phyloP scores from a whole-genome alignment of 1,139 yeast species.

The Taiozyma sp. region DNA sequence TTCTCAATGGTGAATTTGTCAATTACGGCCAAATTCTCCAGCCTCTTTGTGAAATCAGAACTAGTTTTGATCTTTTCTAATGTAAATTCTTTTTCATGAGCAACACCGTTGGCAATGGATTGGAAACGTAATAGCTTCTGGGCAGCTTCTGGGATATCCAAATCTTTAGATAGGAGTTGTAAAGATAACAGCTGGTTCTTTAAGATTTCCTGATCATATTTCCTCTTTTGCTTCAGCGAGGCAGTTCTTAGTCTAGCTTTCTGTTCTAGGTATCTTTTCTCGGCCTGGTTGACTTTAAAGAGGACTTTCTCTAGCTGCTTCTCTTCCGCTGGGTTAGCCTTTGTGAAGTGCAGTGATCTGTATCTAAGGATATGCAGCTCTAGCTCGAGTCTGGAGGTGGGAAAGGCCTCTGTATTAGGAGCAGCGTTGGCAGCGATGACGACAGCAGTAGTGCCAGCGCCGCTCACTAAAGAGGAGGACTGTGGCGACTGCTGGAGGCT shows the following conservation, averaged over 20 bases:
- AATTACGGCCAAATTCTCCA: conserved; percentile 28
- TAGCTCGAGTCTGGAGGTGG: conserved; percentile 18
- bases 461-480: background rate
- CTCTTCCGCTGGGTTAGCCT: conserved; percentile 15
- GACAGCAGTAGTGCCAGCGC: background rate
- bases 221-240: conserved; percentile 21
- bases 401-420: conserved; percentile 9
- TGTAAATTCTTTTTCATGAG: background rate
- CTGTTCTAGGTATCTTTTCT: conserved; percentile 32
- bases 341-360: conserved; percentile 16
- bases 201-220: conserved; percentile 48
- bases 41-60: conserved; percentile 29
- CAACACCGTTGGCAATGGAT: background rate
- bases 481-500: background rate
- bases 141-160: conserved; percentile 60
- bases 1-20: conserved; percentile 26
- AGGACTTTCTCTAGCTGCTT: conserved; percentile 31
- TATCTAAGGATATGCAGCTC: conserved; percentile 19
- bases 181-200: conserved; percentile 70
- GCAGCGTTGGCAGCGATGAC: background rate
- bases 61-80: conserved; percentile 26
- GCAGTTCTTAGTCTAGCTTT: conserved; percentile 25
- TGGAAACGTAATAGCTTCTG: conserved; percentile 11
- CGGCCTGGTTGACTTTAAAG: conserved; percentile 30
- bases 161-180: conserved; percentile 70